These are phyloP conservation scores for Gorgonomyces haynaldii DNA, from an alignment of 192 early-diverging fungal species.

Conservation along the genomic window DNA sequence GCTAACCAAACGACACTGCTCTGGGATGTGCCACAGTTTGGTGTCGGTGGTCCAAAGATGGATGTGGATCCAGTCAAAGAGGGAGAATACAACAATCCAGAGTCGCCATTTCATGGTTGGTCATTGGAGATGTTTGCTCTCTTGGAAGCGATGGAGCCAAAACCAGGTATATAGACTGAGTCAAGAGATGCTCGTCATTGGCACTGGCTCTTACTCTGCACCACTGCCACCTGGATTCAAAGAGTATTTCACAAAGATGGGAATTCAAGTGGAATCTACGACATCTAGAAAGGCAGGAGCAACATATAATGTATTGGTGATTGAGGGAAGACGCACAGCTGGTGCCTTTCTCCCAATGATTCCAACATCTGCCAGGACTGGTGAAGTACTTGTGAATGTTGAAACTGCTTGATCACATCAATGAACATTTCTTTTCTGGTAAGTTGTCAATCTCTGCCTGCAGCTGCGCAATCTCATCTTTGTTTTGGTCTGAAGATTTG, in stretches of 20 bases:
- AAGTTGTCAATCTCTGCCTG: too few species aligned
- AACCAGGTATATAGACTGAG: slow-evolving; percentile 21
- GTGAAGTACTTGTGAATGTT: slow-evolving; percentile 22
- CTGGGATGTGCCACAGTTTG: slow-evolving; percentile 44
- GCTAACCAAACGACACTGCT: slow-evolving; percentile 17
- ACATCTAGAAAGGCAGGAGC: slow-evolving; percentile 31
- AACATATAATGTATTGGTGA: slow-evolving; percentile 38
- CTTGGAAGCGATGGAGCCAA: slow-evolving; percentile 25
- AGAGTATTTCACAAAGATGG: slow-evolving; percentile 27
- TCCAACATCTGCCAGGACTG: slow-evolving; percentile 36
- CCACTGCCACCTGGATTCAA: slow-evolving; percentile 22
- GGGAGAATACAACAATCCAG: slow-evolving; percentile 11
- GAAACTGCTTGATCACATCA: neutral
- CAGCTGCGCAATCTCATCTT: too few species aligned
- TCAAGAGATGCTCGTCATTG: slow-evolving; percentile 37
- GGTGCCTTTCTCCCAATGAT: slow-evolving; percentile 33
- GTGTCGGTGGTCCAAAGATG: slow-evolving; percentile 20
- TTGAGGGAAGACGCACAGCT: slow-evolving; percentile 33
- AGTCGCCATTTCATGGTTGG: slow-evolving; percentile 34
- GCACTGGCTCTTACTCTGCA: slow-evolving; percentile 25
- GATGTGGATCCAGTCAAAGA: slow-evolving; percentile 4
- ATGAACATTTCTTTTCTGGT: too few species aligned
- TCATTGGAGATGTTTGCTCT: slow-evolving; percentile 22
- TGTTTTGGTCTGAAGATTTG: too few species aligned
- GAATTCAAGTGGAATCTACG: slow-evolving; percentile 37